Base-by-base conservation (phyloP, 306 rosid genomes). In the Malus sieversii region DNA sequence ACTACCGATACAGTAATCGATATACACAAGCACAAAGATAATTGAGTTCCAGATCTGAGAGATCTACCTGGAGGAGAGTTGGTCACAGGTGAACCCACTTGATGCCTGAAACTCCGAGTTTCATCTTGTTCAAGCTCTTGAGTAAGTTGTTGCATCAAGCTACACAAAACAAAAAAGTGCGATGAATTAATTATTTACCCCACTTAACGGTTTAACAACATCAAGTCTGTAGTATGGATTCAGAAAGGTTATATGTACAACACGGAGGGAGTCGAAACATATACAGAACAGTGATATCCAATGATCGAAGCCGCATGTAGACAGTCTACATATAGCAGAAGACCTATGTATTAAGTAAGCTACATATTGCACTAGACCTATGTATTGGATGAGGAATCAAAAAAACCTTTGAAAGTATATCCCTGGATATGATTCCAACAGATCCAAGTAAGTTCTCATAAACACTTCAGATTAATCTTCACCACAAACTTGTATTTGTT, bases 81-180 rank as follows among this genome's bases (percentile, higher is more conserved):
- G 83, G 96, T 77, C 38, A 89, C 13, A 25, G 98, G 98, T 20
- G 96, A 93, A 84, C 91, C 96, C 72, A 93, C 85, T 79, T 90
- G 96, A 76, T 83, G 88, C 62, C 88, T 84, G 84, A 91, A 91
- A 85, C 81, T 84, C 6, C 88, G 85, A 27, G 76, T 79, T 52
- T 93, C 97, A 71, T 93, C 97, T 83, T 86, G 98, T 23, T 93
- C 98, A 84, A 91, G 86, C 85, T 93, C 97, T 77, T 86, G 97
- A 85, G 78, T 90, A 77, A 93, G 74, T 84, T 89, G 98, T 82
- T 91, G 98, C 92, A 93, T 87, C 82, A 91, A 90, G 84, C 98
- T 91, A 77, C 30, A 59, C 65, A 71, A 42, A 69, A 78, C 44
- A 53, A 68, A 68, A 68, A n/a, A 71, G 15, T 30, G 20, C 7